These are phyloP conservation scores for Brasenia schreberi DNA, from an alignment of 164 flowering plant species.

Conservation along the genomic window DNA sequence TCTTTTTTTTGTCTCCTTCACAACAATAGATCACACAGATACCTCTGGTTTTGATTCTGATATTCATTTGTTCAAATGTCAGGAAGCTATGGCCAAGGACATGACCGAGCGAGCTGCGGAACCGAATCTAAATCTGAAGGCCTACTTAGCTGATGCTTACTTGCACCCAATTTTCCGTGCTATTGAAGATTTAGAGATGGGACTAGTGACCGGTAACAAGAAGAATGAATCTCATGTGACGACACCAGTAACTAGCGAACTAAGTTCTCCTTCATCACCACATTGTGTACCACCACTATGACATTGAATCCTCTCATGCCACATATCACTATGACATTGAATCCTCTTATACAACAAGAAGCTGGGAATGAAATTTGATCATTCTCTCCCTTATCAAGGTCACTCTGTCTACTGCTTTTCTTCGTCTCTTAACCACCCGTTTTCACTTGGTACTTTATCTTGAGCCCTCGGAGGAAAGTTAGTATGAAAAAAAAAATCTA, in stretches of 20 bases:
- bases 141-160: constrained; percentile 79
- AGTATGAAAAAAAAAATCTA: too few relatives aligned
- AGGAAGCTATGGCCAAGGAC: constrained; percentile 97
- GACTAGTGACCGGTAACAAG: constrained; percentile 42
- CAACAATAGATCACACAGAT: too few relatives aligned
- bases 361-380: not conserved
- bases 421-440: too few relatives aligned
- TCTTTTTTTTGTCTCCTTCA: too few relatives aligned
- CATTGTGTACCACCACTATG: constrained; percentile 30
- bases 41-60: not conserved
- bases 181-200: constrained; percentile 41
- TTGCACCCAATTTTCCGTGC: constrained; percentile 84
- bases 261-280: constrained; percentile 43
- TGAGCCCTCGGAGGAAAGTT: too few relatives aligned
- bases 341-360: constrained; percentile 5
- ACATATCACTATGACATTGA: constrained; percentile 2
- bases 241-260: constrained; percentile 20
- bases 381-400: too few relatives aligned
- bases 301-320: constrained; percentile 8
- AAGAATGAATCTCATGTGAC: constrained; percentile 30
- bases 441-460: too few relatives aligned
- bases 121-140: constrained; percentile 46
- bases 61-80: constrained; percentile 9
- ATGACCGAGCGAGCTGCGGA: constrained; percentile 40
- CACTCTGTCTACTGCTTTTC: too few relatives aligned